Evolutionary conservation across 2,329 filamentous ascomycete species (phyloP).

Genomic region (Aaosphaeria pasadenensis): DNA sequence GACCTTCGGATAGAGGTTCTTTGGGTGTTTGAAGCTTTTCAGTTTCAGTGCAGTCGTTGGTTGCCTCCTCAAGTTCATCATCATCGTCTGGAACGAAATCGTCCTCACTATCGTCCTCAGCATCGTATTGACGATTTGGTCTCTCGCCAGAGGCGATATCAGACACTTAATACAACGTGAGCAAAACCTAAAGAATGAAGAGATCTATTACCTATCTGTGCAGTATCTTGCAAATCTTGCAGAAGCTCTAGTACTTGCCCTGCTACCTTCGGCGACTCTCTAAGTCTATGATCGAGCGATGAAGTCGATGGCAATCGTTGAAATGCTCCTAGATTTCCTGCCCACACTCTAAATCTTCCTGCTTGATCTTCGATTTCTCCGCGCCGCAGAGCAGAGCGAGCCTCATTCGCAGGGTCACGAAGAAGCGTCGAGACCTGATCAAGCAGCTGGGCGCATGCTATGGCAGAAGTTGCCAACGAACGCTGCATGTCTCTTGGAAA

Average conservation of each 20-base stretch:
- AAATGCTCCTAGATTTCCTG: constrained; percentile 25
- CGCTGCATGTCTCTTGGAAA: not conserved
- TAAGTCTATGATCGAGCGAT: constrained; percentile 22
- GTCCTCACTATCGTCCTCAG: not conserved
- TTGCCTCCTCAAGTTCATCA: not conserved
- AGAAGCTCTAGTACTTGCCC: constrained; percentile 11
- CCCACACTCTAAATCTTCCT: constrained; percentile 23
- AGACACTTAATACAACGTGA: constrained; percentile 1
- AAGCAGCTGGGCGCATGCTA: not conserved
- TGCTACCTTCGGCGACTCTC: constrained; percentile 16
- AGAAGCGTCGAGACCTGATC: not conserved
- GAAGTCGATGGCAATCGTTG: constrained; percentile 10
- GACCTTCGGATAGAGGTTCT: constrained; percentile 8
- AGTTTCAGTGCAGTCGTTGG: not conserved
- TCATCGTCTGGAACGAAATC: not conserved
- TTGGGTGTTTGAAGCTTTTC: not conserved
- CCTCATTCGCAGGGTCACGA: not conserved
- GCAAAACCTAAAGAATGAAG: constrained; percentile 3
- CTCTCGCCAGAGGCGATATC: constrained; percentile 8
- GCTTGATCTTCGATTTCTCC: constrained; percentile 8
- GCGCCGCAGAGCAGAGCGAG: not conserved
- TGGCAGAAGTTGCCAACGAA: not conserved
- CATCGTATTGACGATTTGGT: constrained; percentile 4
- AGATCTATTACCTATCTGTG: not conserved
- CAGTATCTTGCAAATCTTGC: not conserved